Evolutionary conservation across 176 grass and related monocot genomes (phyloP), one percentile per base, ranked within the genome.

Genomic region (Phragmites australis): DNA sequence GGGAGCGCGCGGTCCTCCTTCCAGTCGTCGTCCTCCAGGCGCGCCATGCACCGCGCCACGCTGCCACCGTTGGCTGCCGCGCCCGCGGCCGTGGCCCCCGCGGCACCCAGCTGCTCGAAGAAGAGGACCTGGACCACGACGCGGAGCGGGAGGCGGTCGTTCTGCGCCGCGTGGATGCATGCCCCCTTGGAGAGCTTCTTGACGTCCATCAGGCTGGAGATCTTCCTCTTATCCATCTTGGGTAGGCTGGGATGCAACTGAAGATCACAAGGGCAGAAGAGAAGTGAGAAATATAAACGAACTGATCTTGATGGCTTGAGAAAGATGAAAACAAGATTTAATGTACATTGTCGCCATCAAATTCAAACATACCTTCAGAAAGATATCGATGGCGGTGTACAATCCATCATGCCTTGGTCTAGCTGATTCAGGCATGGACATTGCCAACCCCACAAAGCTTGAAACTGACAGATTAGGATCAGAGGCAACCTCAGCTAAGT

Each of bases 171-270:
- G 79, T 94, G 92, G 52, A 91, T 84, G 84, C 83, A 85, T 25
- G 86, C 89, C 6, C 89, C 86, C 58, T 90, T 81, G 15, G 92
- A 94, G 18, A 94, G 89, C 76, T 94, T 94, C 89, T 79, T 94
- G 6, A 89, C 89, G 34, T 94, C 84, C 89, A 94, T 94, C 51
- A 94, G 68, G 52, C 81, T 32, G 37, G 72, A 85, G 22, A 94
- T 87, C 72, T 44, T 82, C 74, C 87, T 91, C 87, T 89, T 91
- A 23, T 91, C 92, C 21, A 58, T 51, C 85, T 94, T 94, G 12
- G 68, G 41, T 23, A 94, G 43, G 15, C 57, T 39, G 0, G 84
- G 92, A 85, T 91, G 92, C 77, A 89, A 53, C 92, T 94, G 89
- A 61, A 72, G 30, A 61, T 50, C 30, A 71, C 30, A 57, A 22